Base-by-base conservation (phyloP, 768 basidiomycete genomes). In the Cystobasidium onofrii region DNA sequence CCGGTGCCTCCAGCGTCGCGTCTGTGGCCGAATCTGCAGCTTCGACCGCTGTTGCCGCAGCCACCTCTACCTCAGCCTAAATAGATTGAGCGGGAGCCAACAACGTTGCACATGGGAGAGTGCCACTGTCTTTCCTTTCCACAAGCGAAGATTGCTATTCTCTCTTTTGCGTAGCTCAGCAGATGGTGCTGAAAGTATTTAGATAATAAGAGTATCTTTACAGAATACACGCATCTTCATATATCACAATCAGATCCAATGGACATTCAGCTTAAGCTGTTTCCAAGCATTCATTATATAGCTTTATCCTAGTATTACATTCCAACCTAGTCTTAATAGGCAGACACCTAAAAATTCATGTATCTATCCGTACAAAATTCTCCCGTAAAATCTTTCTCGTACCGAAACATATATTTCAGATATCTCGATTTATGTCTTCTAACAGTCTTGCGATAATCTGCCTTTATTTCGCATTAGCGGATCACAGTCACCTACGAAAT, bases 21-120 rank as follows among this genome's bases (percentile, higher is more conserved):
- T 50, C 57, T 3, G 57, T 29, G 4, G 57, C 57, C 20, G 36
- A 6, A 9, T 31, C 57, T 23, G 57, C 9, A 12, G 36, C 57
- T 29, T 61, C 57, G 10, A 39, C 9, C 57, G 57, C 57, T 61
- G 57, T n/a, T 25, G 46, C 46, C n/a, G 57, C 57, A 4, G 74
- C 81, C 50, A 78, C 79, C 25, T 76, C 75, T 0, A 75, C 80
- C 60, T 77, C 80, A n/a, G 82, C 81, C 75, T 82, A 81, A 81
- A 72, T 73, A 29, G 13, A 3, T 23, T 23, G 46, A n/a, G 46
- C 15, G 9, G 18, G 46, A 50, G n/a, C 20, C 3, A 50, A 12
- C 15, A 50, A 20, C 18, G 46, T 4, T 20, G n/a, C 18, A 20
- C 39, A 6, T 6, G 39, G 7, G 39, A 39, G 39, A 39, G 39